A percentile compares a stretch with the other conserved stretches of the same genome.
Conservation (phyloP, 129 eudicot genomes). For the Escallonia herrerae region DNA sequence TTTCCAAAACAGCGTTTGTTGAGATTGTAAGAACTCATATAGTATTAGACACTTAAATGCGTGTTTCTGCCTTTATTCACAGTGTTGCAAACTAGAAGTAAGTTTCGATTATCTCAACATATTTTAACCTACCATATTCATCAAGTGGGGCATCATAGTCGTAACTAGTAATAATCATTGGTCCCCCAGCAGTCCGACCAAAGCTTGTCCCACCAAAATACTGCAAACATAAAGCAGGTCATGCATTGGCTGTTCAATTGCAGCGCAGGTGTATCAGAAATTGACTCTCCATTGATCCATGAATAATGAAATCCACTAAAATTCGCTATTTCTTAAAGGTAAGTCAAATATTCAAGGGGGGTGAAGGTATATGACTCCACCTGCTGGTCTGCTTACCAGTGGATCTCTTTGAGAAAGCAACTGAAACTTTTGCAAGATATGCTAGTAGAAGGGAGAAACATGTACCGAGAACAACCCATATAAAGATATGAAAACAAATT, state of each 20-base stretch:
- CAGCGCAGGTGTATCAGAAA: neutral
- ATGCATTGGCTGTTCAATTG: constrained; percentile 9
- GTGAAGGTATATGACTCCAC: no score
- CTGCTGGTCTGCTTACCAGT: no score
- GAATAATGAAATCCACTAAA: neutral
- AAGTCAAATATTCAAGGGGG: no score
- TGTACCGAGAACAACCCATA: no score
- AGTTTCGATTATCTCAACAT: neutral
- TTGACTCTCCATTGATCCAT: neutral
- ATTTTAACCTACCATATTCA: constrained; percentile 67
- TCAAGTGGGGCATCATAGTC: constrained; percentile 97
- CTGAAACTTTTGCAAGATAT: no score
- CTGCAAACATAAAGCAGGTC: constrained; percentile 38
- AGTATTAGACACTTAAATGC: no score
- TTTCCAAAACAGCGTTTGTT: neutral
- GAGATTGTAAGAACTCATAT: neutral
- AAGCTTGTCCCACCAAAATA: constrained; percentile 96
- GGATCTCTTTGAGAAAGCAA: no score
- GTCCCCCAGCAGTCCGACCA: constrained; percentile 91
- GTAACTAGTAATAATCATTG: constrained; percentile 77
- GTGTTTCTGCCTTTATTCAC: neutral
- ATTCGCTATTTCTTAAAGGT: no score
- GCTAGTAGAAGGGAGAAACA: no score
- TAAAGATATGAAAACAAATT: no score
- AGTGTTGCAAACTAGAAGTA: neutral